Base-by-base conservation (phyloP, 2,329 filamentous ascomycete species). In the Coleophoma cylindrospora region DNA sequence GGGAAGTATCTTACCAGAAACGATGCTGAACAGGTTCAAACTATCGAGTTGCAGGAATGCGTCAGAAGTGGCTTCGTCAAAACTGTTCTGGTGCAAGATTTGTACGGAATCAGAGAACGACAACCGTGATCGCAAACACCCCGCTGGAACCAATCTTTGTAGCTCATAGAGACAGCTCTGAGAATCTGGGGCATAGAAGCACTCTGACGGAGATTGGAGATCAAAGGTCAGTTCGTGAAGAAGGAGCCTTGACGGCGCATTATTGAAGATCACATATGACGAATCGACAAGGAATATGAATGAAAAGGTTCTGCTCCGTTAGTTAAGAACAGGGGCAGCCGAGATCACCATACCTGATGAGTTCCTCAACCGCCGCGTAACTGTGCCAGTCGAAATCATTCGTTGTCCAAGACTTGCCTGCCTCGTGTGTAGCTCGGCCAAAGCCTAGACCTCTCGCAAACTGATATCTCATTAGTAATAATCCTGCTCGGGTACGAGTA, bases 261-360 rank as follows among this genome's bases (percentile, higher is more conserved):
- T 47, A 17, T 47, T 38, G 33, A 47, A 47, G 17, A 47, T 47
- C 3, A 47, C 45, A n/a, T 37, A 47, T 27, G 15, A 34, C 11
- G 45, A 22, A 21, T 47, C 45, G 9, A 47, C 33, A 12, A 47
- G 22, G 27, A 47, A 47, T 5, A 47, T 37, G 15, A 19, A 47
- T 14, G 22, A 14, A 38, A 47, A 47, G 12, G 12, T 47, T 22
- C 45, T 47, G 34, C 7, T n/a, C 27, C n/a, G 14, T 19, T 13
- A 11, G 36, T 12, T 13, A 19, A 14, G 34, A 36, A n/a, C 3
- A 15, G 1, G 32, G 44, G 7, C 13, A 37, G 14, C n/a, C 8
- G n/a, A 13, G 13, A 17, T 34, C 27, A 46, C 6, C 27, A 4
- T 21, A 46, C 44, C 44, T 27, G 19, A 46, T 46, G 5, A 34